A percentile compares a stretch with the other conserved stretches of the same genome.
phyloP scores from a whole-genome alignment of 306 rosid genomes.

The Luffa acutangula region DNA sequence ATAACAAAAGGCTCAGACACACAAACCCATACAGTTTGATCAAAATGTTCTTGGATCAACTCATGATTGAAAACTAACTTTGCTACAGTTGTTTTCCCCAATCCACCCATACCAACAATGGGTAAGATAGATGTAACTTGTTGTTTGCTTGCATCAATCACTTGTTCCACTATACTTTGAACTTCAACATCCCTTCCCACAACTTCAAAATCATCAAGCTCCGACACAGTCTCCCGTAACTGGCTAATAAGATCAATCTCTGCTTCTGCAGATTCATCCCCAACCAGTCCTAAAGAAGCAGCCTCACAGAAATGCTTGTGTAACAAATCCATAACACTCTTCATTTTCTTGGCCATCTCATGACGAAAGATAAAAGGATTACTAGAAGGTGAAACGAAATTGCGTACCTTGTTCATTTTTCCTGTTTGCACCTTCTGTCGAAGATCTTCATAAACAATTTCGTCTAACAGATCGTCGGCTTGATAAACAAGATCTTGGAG shows the following conservation, averaged over 20 bases:
- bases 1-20: conserved; percentile 4
- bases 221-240: background rate
- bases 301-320: background rate
- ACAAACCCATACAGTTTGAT: conserved; percentile 11
- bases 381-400: background rate
- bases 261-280: too few species aligned
- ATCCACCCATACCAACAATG: conserved; percentile 11
- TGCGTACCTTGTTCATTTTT: background rate
- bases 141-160: background rate
- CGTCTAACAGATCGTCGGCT: background rate
- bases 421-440: background rate
- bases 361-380: background rate
- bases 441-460: background rate
- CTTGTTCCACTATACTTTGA: background rate
- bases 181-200: background rate
- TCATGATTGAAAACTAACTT: background rate
- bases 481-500: background rate
- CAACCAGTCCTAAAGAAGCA: background rate
- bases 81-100: conserved; percentile 15
- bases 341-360: background rate
- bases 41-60: background rate
- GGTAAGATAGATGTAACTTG: background rate
- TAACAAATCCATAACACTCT: background rate
- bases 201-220: background rate
- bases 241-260: background rate